Evolutionary conservation across 83 land plant genomes (phyloP).

Genomic region (Thuja plicata): DNA sequence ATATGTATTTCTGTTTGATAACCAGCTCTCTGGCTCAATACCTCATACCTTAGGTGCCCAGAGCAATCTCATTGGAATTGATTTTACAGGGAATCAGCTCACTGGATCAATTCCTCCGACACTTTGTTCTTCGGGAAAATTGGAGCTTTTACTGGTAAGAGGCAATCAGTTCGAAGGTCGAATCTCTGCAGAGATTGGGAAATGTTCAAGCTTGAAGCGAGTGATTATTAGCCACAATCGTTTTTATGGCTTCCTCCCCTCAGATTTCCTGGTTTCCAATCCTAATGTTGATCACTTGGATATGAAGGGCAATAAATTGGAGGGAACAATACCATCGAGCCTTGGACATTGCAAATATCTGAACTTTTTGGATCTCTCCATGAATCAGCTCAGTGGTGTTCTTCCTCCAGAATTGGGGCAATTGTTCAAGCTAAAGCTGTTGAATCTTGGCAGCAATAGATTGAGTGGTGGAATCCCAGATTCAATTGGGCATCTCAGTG

Average conservation of each 20-base stretch:
- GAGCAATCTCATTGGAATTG: constrained; percentile 19
- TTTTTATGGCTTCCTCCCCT: constrained; percentile 40
- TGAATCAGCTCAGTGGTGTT: not conserved
- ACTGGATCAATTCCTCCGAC: constrained; percentile 58
- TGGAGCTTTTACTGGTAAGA: constrained; percentile 46
- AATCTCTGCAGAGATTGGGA: constrained; percentile 50
- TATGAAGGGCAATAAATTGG: not conserved
- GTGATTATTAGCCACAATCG: constrained; percentile 50
- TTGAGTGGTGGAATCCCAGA: constrained; percentile 39
- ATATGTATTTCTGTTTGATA: constrained; percentile 40
- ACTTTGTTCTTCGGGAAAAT: constrained; percentile 35
- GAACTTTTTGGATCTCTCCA: not conserved
- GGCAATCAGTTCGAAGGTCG: constrained; percentile 52
- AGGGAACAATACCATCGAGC: not conserved
- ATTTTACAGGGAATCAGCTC: constrained; percentile 71
- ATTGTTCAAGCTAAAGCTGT: not conserved
- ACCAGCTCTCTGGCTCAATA: constrained; percentile 24
- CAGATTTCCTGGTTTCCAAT: not conserved
- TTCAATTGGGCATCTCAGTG: constrained; percentile 25
- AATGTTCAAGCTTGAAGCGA: constrained; percentile 38
- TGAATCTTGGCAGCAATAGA: constrained; percentile 28
- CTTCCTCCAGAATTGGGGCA: not conserved
- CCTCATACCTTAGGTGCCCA: constrained; percentile 37
- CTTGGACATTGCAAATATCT: not conserved
- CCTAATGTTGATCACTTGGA: not conserved